Conservation (phyloP, 129 eudicot genomes). For the Ambrosia artemisiifolia region DNA sequence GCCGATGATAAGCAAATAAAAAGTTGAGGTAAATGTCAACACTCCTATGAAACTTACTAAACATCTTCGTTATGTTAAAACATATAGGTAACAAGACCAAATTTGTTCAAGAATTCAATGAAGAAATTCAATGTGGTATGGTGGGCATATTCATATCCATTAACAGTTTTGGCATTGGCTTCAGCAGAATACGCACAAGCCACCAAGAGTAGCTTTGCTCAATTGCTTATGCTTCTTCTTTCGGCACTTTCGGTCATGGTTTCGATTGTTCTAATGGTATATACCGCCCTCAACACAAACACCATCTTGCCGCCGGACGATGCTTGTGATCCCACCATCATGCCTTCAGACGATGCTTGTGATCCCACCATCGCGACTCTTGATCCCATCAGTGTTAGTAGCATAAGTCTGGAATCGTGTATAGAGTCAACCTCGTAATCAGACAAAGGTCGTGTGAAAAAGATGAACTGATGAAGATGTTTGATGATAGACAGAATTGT, state of each 20-base stretch:
- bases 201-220: slow-evolving; percentile 39
- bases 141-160: slow-evolving; percentile 67
- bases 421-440: background rate
- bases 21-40: background rate
- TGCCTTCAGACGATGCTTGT: slow-evolving; percentile 23
- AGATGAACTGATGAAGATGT: slow-evolving; percentile 10
- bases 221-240: slow-evolving; percentile 44
- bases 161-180: slow-evolving; percentile 53
- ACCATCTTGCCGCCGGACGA: slow-evolving; percentile 31
- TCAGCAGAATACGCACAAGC: slow-evolving; percentile 56
- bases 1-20: background rate
- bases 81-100: slow-evolving; percentile 48
- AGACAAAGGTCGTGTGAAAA: background rate
- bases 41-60: background rate
- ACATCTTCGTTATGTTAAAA: background rate
- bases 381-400: background rate
- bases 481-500: slow-evolving; percentile 2
- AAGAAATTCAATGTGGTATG: slow-evolving; percentile 58
- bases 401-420: background rate
- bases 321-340: slow-evolving; percentile 16
- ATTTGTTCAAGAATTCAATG: slow-evolving; percentile 61
- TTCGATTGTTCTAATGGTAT: slow-evolving; percentile 41
- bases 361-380: slow-evolving; percentile 20
- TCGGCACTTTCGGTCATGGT: slow-evolving; percentile 52
- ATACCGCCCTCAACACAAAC: slow-evolving; percentile 45